These are phyloP conservation scores for Agastache rugosa DNA, from an alignment of 257 asterid species.

Conservation along the genomic window DNA sequence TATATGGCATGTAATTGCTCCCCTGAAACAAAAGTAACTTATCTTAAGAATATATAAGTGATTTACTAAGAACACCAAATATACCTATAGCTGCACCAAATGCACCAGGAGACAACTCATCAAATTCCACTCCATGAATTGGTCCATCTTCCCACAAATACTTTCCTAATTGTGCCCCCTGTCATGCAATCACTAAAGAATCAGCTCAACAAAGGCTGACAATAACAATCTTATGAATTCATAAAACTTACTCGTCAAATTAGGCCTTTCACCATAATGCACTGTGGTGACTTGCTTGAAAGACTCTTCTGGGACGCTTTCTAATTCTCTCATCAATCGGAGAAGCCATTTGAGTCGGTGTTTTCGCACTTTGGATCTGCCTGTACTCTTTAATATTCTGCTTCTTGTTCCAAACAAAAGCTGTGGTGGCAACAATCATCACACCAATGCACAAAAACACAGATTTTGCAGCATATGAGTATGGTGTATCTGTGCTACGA, in stretches of 20 bases:
- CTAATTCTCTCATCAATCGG: slow-evolving; percentile 47
- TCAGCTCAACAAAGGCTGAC: no score
- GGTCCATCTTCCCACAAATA: slow-evolving; percentile 89
- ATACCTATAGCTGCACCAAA: slow-evolving; percentile 95
- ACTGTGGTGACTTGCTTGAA: slow-evolving; percentile 44
- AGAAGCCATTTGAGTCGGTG: slow-evolving; percentile 35
- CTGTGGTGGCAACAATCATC: slow-evolving; percentile 39
- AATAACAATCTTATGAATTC: background rate
- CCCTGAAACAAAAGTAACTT: background rate
- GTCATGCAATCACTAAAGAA: slow-evolving; percentile 81
- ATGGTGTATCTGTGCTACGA: slow-evolving; percentile 21
- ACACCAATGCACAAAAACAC: slow-evolving; percentile 37
- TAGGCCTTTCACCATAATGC: slow-evolving; percentile 59
- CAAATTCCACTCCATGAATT: slow-evolving; percentile 89
- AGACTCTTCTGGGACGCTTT: slow-evolving; percentile 44
- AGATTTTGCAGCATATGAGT: slow-evolving; percentile 34
- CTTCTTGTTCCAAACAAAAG: slow-evolving; percentile 48
- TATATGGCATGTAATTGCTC: no score
- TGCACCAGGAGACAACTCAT: slow-evolving; percentile 96
- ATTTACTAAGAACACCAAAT: slow-evolving; percentile 9
- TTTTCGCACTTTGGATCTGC: slow-evolving; percentile 43
- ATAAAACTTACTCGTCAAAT: slow-evolving; percentile 50
- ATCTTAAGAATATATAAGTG: background rate
- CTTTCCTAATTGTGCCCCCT: slow-evolving; percentile 92
- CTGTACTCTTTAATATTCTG: background rate